Conservation (phyloP, 1,284 basidiomycete genomes). For the Irpex rosettiformis region DNA sequence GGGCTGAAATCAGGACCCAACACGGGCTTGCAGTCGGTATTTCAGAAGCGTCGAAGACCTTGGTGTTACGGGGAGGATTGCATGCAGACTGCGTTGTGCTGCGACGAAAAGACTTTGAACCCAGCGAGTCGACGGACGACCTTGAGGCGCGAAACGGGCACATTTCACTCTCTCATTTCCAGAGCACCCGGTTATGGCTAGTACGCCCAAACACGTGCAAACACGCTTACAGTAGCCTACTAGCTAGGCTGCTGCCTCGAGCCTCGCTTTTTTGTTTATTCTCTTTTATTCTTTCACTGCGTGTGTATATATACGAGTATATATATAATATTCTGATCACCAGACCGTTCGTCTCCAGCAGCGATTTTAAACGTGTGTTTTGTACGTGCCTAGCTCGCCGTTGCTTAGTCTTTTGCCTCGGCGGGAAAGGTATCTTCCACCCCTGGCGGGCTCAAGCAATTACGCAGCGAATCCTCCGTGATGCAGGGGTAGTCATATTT, state of each 20-base stretch:
- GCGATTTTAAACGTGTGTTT: background rate
- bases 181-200: background rate
- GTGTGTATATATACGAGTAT: background rate
- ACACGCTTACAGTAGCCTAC: background rate
- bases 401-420: background rate
- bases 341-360: no score
- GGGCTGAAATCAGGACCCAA: background rate
- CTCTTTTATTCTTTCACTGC: background rate
- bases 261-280: background rate
- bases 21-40: background rate
- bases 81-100: background rate
- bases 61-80: background rate
- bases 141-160: background rate
- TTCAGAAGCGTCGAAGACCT: background rate
- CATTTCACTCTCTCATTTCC: background rate
- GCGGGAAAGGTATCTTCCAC: background rate
- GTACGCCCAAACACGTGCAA: background rate
- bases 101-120: background rate
- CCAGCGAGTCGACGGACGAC: background rate
- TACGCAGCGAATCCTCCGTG: background rate
- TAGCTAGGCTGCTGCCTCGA: background rate
- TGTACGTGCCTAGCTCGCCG: background rate
- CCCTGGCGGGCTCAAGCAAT: background rate
- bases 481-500: background rate
- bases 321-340: background rate